Base-by-base conservation (phyloP, 2,329 filamentous ascomycete genomes). In the Alternaria arborescens region DNA sequence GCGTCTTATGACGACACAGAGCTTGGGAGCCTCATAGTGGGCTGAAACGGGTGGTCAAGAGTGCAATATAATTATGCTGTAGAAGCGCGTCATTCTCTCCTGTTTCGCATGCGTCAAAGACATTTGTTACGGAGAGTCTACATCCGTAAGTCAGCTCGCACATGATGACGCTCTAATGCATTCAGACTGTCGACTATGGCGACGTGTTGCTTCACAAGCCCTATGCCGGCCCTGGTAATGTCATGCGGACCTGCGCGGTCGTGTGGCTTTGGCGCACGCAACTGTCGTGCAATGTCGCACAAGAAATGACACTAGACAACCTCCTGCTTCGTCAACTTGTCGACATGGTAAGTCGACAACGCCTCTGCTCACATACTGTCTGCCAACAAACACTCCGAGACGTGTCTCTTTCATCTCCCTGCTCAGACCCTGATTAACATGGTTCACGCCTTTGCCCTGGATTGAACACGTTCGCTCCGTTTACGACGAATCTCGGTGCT, bases 401-500 rank as follows among this genome's bases (percentile, higher is more conserved):
- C 53, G 47, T 62, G 60, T 47, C 48, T 52, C 42, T 50, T 43
- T 44, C 38, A 22, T 51, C 24, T 58, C 52, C 10, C 46, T 51
- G 52, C 18, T 42, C 46, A 20, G 44, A 14, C 40, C 24, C 36
- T 14, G 40, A 48, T 43, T 28, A 42, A 48, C 55, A 40, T 41
- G 40, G 30, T 14, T 73, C 60, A 74, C 36, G 68, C 73, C 54
- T 71, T 69, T 43, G 67, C 61, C 55, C 55, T 70, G 36, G 62
- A 52, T 61, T 64, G 61, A 55, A 62, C 61, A 38, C 71, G 69
- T 61, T 78, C 76, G 53, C 70, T 73, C 36, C 69, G 66, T 66
- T 72, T 78, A 42, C 83, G 83, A 62, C 85, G 84, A 66, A 97
- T 97, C 59, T 91, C 91, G 1, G 94, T 96, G 79, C 94, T 97